These are phyloP conservation scores for Cardamine occulta DNA, from an alignment of 345 rosid genomes.

Conservation along the genomic window DNA sequence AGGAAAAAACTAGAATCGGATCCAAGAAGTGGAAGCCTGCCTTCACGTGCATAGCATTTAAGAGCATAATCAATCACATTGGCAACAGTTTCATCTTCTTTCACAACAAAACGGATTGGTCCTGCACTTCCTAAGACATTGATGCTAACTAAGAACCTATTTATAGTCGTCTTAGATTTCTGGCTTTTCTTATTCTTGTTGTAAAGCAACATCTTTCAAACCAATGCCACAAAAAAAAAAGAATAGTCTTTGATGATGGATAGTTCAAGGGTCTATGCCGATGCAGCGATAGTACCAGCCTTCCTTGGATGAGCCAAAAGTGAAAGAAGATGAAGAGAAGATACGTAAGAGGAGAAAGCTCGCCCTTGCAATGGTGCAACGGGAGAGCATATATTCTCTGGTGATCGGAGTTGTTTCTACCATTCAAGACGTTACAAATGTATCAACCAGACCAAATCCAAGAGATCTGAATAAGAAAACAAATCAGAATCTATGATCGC, in stretches of 20 bases:
- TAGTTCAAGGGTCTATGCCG: constrained; percentile 77
- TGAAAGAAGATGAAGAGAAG: constrained; percentile 53
- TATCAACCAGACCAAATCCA: background rate
- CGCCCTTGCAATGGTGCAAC: constrained; percentile 70
- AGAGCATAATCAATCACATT: constrained; percentile 75
- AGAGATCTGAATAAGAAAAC: background rate
- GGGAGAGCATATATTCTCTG: constrained; percentile 78
- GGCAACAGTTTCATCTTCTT: constrained; percentile 70
- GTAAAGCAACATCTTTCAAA: constrained; percentile 61
- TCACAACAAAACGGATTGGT: constrained; percentile 87
- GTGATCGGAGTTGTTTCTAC: constrained; percentile 63
- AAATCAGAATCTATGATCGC: background rate
- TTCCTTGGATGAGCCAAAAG: constrained; percentile 84
- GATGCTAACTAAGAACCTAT: constrained; percentile 67
- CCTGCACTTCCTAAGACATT: constrained; percentile 90
- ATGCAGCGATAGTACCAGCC: constrained; percentile 98
- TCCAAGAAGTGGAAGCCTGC: constrained; percentile 84
- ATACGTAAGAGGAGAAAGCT: constrained; percentile 52
- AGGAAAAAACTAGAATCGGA: constrained; percentile 68
- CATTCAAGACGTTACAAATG: constrained; percentile 64
- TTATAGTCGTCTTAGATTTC: constrained; percentile 48
- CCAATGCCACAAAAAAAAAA: background rate
- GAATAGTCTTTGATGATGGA: background rate
- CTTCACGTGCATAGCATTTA: constrained; percentile 81
- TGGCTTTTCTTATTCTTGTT: constrained; percentile 77